A percentile compares a stretch with the other conserved stretches of the same genome.
Conservation (phyloP, 176 grass and related monocot species). For the Triticum monococcum region DNA sequence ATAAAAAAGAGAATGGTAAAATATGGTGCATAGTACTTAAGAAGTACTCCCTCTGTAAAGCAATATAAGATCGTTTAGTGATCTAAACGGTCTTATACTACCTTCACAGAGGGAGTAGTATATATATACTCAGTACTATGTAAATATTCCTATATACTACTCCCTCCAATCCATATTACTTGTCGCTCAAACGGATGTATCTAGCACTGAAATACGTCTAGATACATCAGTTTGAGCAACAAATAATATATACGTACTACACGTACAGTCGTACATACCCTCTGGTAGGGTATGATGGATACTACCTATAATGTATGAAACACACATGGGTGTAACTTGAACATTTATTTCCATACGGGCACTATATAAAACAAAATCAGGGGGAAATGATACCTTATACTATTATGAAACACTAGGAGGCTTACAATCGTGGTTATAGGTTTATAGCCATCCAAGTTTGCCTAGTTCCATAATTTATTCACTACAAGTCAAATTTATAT, state of each 20-base stretch:
- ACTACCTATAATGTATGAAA: no score
- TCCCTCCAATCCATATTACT: neutral
- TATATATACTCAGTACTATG: no score
- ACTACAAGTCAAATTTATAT: constrained; percentile 2
- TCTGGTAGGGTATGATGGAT: no score
- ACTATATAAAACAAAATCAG: neutral
- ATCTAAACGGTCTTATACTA: no score
- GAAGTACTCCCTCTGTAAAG: neutral
- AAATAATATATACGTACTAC: no score
- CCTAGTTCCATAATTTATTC: neutral
- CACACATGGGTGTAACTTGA: neutral
- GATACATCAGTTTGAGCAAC: no score
- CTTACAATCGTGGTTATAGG: neutral
- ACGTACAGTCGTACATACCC: no score
- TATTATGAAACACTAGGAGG: neutral
- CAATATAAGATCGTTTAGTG: no score
- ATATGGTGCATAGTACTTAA: neutral
- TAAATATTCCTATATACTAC: neutral
- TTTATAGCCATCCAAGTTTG: neutral
- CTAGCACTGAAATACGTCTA: no score
- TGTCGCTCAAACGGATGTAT: neutral
- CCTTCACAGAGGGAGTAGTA: no score
- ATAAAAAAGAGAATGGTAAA: no score
- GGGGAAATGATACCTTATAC: neutral
- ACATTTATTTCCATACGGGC: neutral